Evolutionary conservation across 768 basidiomycete genomes (phyloP), one percentile per base, ranked within the genome.

Genomic region (Phanerochaete carnosa): DNA sequence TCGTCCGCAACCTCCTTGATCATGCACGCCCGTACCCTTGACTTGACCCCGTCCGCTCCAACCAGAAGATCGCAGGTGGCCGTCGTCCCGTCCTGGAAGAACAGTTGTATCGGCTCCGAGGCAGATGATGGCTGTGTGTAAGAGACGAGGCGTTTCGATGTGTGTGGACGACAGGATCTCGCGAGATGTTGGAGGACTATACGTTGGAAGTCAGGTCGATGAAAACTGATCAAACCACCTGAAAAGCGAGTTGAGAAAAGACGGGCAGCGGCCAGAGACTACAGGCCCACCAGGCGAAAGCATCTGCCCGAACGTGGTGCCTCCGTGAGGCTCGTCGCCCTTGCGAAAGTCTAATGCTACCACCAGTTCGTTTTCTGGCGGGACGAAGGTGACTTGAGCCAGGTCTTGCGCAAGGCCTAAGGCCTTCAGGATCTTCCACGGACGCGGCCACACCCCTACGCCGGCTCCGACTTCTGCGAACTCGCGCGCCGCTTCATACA

Each of bases 21-120:
- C 64, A 86, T 67, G 45, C 50, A 54, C 7, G 64, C 60, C 23
- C 80, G 75, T 22, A 74, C 81, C 59, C 75, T 76, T 30, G 86
- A 88, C 72, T 83, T 84, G 60, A 89, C 61, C 3, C 87, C 87
- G 63, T 89, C 88, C n/a, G 86, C 87, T 37, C 87, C 88, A 55
- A 89, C 71, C 45, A 91, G 80, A 12, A 89, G 68, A 68, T 90
- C 88, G 67, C 86, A 89, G 25, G 76, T 74, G 4, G 84, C 76
- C 12, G 73, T 78, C 15, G 84, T 76, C 45, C 85, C 87, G 65
- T 90, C 89, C 62, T 81, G 74, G 68, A 90, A 91, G 23, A 75
- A 66, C 59, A 91, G 73, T 29, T 71, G 76, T 63, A 87, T 77
- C 22, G 73, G 71, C 57, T 47, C 46, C 1, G 29, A 7, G 32